Percentiles rank a stretch among this genome's conserved stretches.
Conservation (phyloP, 164 flowering plant genomes). For the grape (Vitis vinifera) region DNA sequence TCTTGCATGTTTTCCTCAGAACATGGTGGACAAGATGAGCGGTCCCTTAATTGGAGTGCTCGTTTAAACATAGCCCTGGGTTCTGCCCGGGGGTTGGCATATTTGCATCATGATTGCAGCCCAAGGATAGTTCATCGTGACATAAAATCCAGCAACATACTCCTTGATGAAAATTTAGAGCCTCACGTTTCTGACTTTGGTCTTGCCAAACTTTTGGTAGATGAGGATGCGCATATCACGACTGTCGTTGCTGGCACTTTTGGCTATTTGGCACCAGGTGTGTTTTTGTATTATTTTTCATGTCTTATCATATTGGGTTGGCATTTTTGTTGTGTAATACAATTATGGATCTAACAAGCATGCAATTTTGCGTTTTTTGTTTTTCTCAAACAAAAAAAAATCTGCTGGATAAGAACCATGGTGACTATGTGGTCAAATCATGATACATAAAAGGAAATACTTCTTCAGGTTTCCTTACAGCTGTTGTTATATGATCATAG, state of each 20-base stretch:
- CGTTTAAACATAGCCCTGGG: constrained; percentile 82
- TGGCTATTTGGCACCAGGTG: constrained; percentile 96
- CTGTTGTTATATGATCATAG: too few relatives aligned
- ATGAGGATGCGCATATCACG: constrained; percentile 90
- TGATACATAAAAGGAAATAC: too few relatives aligned
- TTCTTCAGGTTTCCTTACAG: too few relatives aligned
- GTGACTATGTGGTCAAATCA: too few relatives aligned
- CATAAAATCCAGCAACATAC: constrained; percentile 93
- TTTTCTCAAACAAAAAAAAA: too few relatives aligned
- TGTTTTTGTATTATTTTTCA: constrained; percentile 3
- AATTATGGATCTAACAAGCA: neutral
- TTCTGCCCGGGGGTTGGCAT: constrained; percentile 86
- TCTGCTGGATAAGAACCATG: too few relatives aligned
- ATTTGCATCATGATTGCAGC: constrained; percentile 92
- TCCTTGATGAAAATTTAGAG: constrained; percentile 84
- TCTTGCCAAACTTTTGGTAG: constrained; percentile 90
- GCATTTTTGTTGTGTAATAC: neutral
- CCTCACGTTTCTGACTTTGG: constrained; percentile 97
- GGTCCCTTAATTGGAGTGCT: constrained; percentile 60
- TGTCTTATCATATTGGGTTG: neutral
- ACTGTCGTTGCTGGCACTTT: constrained; percentile 98
- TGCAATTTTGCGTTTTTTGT: neutral
- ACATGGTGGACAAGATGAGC: constrained; percentile 28
- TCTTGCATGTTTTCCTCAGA: constrained; percentile 26
- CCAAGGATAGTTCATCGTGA: constrained; percentile 88